Conservation (phyloP, 1,284 basidiomycete species). For the Cryptococcus sp. region DNA sequence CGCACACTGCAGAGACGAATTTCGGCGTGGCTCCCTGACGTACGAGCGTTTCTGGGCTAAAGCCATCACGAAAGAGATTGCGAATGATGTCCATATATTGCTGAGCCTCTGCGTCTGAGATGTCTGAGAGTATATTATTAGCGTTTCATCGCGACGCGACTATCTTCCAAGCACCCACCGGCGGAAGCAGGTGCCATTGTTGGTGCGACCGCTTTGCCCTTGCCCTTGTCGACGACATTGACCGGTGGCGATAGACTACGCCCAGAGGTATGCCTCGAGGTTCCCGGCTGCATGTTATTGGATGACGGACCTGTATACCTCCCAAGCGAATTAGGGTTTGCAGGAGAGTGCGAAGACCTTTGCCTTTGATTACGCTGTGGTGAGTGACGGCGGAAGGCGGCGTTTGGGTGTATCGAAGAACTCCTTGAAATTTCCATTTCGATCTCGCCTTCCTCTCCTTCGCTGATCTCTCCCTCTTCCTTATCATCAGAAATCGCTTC, state of each 20-base stretch:
- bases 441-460: slow-evolving; percentile 20
- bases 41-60: slow-evolving; percentile 35
- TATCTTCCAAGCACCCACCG: slow-evolving; percentile 2
- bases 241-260: neutral
- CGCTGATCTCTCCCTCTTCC: slow-evolving; percentile 40
- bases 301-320: neutral
- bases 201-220: slow-evolving; percentile 5
- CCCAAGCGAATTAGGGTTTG: neutral
- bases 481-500: slow-evolving; percentile 13
- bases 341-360: neutral
- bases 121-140: slow-evolving; percentile 13
- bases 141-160: neutral
- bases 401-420: too few relatives aligned
- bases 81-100: slow-evolving; percentile 41
- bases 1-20: slow-evolving; percentile 37
- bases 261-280: neutral
- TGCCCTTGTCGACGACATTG: neutral
- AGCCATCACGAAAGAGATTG: slow-evolving; percentile 35
- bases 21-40: slow-evolving; percentile 31
- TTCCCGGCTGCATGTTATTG: neutral
- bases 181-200: slow-evolving; percentile 6
- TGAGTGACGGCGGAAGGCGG: too few relatives aligned
- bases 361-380: too few relatives aligned
- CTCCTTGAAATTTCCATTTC: neutral
- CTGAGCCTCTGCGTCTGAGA: slow-evolving; percentile 30